Conservation (phyloP, 768 basidiomycete species). For the Podaxis sp. region DNA sequence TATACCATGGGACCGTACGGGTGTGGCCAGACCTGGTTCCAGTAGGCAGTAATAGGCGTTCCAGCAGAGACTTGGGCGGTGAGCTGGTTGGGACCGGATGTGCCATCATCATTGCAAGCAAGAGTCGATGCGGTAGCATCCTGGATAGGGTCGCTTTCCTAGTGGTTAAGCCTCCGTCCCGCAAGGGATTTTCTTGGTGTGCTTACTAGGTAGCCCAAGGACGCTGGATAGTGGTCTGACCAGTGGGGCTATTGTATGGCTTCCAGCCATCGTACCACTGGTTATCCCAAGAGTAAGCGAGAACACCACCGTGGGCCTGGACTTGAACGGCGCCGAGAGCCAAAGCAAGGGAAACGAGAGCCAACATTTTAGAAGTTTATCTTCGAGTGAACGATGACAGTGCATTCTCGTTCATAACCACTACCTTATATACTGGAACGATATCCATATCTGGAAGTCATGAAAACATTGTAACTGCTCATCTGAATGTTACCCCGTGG, state of each 20-base stretch:
- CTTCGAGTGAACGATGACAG: background rate
- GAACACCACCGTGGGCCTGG: slow-evolving; percentile 40
- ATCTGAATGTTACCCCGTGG: background rate
- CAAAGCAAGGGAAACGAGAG: slow-evolving; percentile 25
- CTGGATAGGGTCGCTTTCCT: slow-evolving; percentile 35
- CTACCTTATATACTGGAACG: background rate
- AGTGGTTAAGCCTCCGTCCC: background rate
- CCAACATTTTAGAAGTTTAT: slow-evolving; percentile 21
- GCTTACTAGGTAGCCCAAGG: slow-evolving; percentile 42
- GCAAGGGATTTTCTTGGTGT: background rate
- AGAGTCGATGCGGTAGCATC: slow-evolving; percentile 32
- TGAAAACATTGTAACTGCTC: background rate
- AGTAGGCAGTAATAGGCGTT: slow-evolving; percentile 37
- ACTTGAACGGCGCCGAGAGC: slow-evolving; percentile 24
- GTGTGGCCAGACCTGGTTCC: slow-evolving; percentile 43
- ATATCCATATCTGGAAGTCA: background rate
- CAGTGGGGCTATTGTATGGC: slow-evolving; percentile 37
- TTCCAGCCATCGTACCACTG: slow-evolving; percentile 36
- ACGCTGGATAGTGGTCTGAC: slow-evolving; percentile 38
- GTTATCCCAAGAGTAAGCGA: slow-evolving; percentile 34
- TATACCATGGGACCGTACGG: slow-evolving; percentile 38
- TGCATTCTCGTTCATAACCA: too few species aligned
- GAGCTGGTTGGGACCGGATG: slow-evolving; percentile 33
- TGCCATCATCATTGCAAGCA: slow-evolving; percentile 44
- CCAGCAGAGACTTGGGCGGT: slow-evolving; percentile 41